phyloP scores from a whole-genome alignment of 495 filamentous ascomycete genomes.

The Tuber magnatum region DNA sequence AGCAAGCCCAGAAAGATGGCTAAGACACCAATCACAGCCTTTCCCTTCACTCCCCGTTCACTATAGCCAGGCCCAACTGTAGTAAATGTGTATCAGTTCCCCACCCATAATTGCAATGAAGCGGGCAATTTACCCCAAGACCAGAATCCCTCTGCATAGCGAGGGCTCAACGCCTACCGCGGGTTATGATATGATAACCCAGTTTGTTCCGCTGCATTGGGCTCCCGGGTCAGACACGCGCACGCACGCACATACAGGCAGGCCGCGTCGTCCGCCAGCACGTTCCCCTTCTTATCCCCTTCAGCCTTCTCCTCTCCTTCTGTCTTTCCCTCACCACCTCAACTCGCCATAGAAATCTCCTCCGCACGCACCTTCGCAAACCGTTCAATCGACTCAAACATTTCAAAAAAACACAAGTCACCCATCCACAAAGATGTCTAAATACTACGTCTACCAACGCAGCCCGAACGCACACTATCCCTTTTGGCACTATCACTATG shows the following conservation, averaged over 20 bases:
- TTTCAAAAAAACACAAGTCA: neutral
- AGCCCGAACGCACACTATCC: neutral
- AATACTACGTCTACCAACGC: neutral
- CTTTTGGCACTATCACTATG: neutral
- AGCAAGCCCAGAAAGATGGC: too few species aligned
- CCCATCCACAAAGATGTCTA: neutral
- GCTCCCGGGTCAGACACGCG: neutral
- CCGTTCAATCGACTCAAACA: neutral
- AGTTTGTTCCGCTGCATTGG: neutral
- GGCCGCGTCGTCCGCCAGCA: neutral
- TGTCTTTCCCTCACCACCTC: neutral
- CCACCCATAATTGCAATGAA: neutral
- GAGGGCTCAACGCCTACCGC: neutral
- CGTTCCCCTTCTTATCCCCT: neutral
- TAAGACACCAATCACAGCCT: too few species aligned
- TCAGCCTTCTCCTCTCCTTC: neutral
- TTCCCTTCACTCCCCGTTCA: too few species aligned
- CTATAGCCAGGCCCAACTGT: too few species aligned
- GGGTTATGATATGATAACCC: neutral
- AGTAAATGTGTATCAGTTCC: neutral
- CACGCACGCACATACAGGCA: neutral
- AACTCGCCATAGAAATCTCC: neutral
- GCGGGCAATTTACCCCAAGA: neutral
- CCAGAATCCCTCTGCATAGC: neutral
- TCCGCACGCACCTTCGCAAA: neutral